Percentiles rank a stretch among this genome's conserved stretches.
phyloP scores from a whole-genome alignment of 2,329 filamentous ascomycete species.

The Aspergillus ochraceoroseus region DNA sequence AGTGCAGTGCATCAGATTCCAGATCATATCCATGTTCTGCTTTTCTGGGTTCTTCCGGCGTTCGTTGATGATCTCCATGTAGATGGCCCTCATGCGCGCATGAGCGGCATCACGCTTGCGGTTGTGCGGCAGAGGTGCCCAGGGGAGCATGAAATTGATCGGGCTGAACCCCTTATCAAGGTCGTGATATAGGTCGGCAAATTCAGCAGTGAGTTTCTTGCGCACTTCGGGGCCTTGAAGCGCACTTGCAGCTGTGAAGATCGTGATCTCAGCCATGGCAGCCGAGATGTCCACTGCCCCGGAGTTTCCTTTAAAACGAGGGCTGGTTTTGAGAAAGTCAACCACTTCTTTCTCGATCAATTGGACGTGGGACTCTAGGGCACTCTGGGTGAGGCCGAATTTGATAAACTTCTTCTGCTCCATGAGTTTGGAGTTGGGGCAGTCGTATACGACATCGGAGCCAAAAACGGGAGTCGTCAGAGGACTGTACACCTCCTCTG shows the following conservation, averaged over 20 bases:
- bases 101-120: constrained; percentile 66
- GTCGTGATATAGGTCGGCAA: constrained; percentile 73
- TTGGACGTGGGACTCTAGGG: constrained; percentile 65
- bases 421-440: constrained; percentile 87
- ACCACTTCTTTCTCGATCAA: constrained; percentile 67
- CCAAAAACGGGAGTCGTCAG: constrained; percentile 70
- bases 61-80: constrained; percentile 64
- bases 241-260: constrained; percentile 72
- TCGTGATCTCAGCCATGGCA: constrained; percentile 70
- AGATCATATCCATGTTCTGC: constrained; percentile 63
- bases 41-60: constrained; percentile 49
- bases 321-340: constrained; percentile 51
- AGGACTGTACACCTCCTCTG: constrained; percentile 82
- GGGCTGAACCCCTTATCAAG: constrained; percentile 74
- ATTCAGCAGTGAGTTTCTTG: constrained; percentile 63
- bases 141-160: constrained; percentile 77
- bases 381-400: constrained; percentile 57
- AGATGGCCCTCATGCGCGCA: constrained; percentile 63
- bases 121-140: constrained; percentile 73
- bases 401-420: constrained; percentile 85
- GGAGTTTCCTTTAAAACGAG: constrained; percentile 55
- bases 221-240: constrained; percentile 74
- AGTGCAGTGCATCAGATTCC: constrained; percentile 68
- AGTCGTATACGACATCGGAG: constrained; percentile 83
- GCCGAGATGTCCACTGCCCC: constrained; percentile 61